These are phyloP conservation scores for Hypoxylon trugodes DNA, from an alignment of 495 filamentous ascomycete species.

Conservation along the genomic window DNA sequence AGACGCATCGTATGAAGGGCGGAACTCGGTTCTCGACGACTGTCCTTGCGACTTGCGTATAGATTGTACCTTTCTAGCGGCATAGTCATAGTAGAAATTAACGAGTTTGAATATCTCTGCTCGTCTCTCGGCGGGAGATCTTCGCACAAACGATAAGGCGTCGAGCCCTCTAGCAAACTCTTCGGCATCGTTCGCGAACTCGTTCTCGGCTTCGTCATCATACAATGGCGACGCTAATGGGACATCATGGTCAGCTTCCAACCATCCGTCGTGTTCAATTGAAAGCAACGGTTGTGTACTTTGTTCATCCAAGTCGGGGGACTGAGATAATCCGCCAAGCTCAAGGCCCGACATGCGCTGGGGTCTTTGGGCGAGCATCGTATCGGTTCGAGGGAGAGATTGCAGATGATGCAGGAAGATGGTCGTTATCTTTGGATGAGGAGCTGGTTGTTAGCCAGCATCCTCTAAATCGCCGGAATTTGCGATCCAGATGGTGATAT, in stretches of 20 bases:
- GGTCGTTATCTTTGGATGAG: slow-evolving; percentile 16
- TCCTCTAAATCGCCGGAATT: slow-evolving; percentile 33
- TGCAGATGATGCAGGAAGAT: slow-evolving; percentile 10
- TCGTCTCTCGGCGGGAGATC: slow-evolving; percentile 49
- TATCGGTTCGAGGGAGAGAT: slow-evolving; percentile 4
- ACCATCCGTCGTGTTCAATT: slow-evolving; percentile 16
- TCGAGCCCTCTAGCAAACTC: slow-evolving; percentile 57
- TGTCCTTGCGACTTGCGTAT: slow-evolving; percentile 47
- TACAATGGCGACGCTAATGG: slow-evolving; percentile 13
- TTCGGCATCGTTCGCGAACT: slow-evolving; percentile 53
- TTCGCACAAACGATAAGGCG: slow-evolving; percentile 43
- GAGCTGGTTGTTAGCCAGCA: slow-evolving; percentile 43
- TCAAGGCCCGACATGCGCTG: slow-evolving; percentile 28
- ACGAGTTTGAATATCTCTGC: slow-evolving; percentile 54
- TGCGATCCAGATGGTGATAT: neutral
- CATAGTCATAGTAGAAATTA: slow-evolving; percentile 54
- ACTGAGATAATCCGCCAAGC: slow-evolving; percentile 21
- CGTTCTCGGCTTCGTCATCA: slow-evolving; percentile 36
- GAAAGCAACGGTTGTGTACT: slow-evolving; percentile 30
- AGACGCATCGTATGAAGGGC: slow-evolving; percentile 62
- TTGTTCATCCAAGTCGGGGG: slow-evolving; percentile 28
- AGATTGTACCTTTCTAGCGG: slow-evolving; percentile 46
- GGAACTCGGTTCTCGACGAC: slow-evolving; percentile 9
- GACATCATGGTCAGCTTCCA: slow-evolving; percentile 22
- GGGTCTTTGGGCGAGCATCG: slow-evolving; percentile 24